Base-by-base conservation (phyloP, 1,284 basidiomycete species). In the Peniophora sp. region DNA sequence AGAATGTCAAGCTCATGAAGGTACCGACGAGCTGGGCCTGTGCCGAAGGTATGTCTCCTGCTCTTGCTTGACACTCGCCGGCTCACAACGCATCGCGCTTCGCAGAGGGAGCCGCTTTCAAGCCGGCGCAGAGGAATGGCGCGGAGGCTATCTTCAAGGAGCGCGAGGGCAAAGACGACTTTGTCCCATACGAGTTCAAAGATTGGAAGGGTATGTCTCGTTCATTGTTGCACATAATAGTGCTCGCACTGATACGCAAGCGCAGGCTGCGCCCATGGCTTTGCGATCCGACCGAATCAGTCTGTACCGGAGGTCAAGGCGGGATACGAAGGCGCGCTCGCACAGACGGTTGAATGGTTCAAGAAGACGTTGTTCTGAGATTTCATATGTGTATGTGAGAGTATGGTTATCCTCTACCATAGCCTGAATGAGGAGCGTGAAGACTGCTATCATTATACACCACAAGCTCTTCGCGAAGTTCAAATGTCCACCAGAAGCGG, bases 11-110 rank as follows among this genome's bases (percentile, higher is more conserved):
- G 35, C 67, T 68, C 1, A 74, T 85, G 54, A 75, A 73, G 52
- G 66, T 76, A 24, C 81, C 83, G 2, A 63, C 70, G 1, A 61
- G 74, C 1, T 85, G 80, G 77, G 69, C 71, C 35, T 76, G 76
- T 47, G 78, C 81, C 2, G 76, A 84, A 68, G 74, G 79, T 79
- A 47, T 18, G 57, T 39, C 24, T 6, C n/a, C 32, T n/a, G 24
- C 23, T 39, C 18, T 24, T 6, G 17, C 6, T 47, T 20, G 27
- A 14, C 17, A n/a, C n/a, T n/a, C n/a, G n/a, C n/a, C n/a, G n/a
- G 8, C 44, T 41, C 20, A n/a, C 47, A 39, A 41, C 24, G 35
- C 10, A 32, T 24, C 39, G 36, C 49, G 42, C n/a, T 17, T 51
- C 47, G 2, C 49, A 81, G 79, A 80, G 44, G 83, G 86, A 56